Evolutionary conservation across 768 basidiomycete genomes (phyloP).

Genomic region (Fomitopsis serialis): DNA sequence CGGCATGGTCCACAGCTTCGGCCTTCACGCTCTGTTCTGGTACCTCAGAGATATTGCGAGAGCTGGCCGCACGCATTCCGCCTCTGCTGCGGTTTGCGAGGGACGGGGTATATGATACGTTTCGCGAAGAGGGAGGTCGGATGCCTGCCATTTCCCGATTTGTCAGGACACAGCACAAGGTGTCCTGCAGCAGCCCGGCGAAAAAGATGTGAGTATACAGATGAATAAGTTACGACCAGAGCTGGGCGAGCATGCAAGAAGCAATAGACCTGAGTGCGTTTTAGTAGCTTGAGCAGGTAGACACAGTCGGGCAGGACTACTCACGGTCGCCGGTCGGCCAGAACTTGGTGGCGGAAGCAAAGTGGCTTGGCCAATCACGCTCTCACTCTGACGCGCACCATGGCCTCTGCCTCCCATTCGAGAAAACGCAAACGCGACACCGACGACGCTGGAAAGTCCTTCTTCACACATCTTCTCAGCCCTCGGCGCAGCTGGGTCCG

Average conservation of each 20-base stretch:
- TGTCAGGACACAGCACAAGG: background rate
- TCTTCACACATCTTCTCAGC: conserved; percentile 31
- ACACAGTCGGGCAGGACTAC: background rate
- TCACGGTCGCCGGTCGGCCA: background rate
- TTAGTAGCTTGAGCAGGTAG: background rate
- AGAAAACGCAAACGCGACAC: conserved; percentile 44
- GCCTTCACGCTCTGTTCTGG: background rate
- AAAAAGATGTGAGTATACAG: background rate
- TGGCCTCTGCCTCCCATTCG: conserved; percentile 2
- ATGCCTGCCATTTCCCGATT: background rate
- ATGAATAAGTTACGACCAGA: background rate
- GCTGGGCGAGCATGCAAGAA: background rate
- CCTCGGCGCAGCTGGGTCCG: conserved; percentile 38
- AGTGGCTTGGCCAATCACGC: background rate
- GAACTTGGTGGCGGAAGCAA: background rate
- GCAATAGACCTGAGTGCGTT: conserved; percentile 2
- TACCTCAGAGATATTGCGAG: background rate
- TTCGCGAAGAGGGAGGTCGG: background rate
- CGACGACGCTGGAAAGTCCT: conserved; percentile 30
- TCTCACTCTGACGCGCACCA: background rate
- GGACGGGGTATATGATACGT: background rate
- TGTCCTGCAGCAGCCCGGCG: background rate
- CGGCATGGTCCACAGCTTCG: background rate
- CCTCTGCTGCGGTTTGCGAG: background rate
- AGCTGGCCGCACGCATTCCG: background rate